Percentiles rank a stretch among this genome's conserved stretches.
Conservation (phyloP, 257 asterid species). For the Capsicum baccatum region DNA sequence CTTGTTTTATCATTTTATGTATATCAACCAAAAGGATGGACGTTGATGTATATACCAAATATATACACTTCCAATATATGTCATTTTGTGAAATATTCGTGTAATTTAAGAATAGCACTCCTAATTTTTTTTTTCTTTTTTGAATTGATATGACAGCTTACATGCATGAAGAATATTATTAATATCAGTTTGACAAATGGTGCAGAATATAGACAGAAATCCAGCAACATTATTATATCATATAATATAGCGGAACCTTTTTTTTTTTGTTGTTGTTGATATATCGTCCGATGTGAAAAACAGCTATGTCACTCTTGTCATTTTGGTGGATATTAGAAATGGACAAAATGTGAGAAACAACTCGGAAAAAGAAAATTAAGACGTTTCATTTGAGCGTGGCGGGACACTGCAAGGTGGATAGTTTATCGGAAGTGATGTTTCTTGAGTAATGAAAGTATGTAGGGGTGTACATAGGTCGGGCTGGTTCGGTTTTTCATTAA, state of each 20-base stretch:
- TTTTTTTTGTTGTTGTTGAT: not conserved
- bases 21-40: too few species aligned
- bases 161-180: not conserved
- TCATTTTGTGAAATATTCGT: too few species aligned
- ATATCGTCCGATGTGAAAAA: constrained; percentile 30
- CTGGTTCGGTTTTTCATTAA: too few species aligned
- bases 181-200: constrained; percentile 5
- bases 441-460: not conserved
- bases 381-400: not conserved
- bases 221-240: not conserved
- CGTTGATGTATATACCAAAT: too few species aligned
- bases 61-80: too few species aligned
- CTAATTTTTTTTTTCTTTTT: not conserved
- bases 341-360: not conserved
- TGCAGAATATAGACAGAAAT: constrained; percentile 22
- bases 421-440: not conserved
- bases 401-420: not conserved
- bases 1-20: too few species aligned
- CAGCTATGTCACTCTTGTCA: constrained; percentile 33
- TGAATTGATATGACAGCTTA: not conserved
- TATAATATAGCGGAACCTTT: not conserved
- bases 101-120: not conserved
- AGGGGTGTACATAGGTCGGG: too few species aligned
- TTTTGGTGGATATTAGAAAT: not conserved
- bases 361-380: not conserved